Base-by-base conservation (phyloP, 306 rosid species). In the Echinosophora koreensis region DNA sequence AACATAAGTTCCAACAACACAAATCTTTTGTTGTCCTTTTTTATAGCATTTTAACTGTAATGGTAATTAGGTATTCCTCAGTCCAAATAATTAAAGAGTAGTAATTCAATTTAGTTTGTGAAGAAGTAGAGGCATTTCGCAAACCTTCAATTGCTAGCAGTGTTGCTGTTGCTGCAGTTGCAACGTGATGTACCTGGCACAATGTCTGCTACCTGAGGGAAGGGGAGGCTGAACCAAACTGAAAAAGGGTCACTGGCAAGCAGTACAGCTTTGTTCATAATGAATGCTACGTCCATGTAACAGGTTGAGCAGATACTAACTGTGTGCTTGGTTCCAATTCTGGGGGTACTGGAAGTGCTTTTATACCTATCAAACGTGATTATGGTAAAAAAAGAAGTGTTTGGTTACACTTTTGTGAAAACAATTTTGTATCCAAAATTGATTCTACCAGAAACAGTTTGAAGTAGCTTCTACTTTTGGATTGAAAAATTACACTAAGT, bases 111-210 rank as follows among this genome's bases (percentile, higher is more conserved):
- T 54, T 12, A 65, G 47, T 68, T 74, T 42, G 73, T 16, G 15
- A 54, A 55, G 6, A 2, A 51, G 55, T 56, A 46, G 44, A 72
- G 17, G 3, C 44, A 73, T 14, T 3, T 2, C 63, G 2, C 18
- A 52, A 65, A 74, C 49, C 13, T 70, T 80, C 34, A 80, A 75
- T 61, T 69, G 44, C 35, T 55, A 42, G 65, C 6, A 15, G 0
- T 70, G 3, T 55, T 76, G 65, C 6, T 69, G 81, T 22, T 72
- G 14, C 63, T n/a, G n/a, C 80, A 69, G 64, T 12, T 72, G 14
- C 63, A 83, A 83, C 83, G 74, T 78, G 81, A 54, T 61, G 6
- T 68, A 35, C 42, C 84, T 79, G 87, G 44, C 64, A 73, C 34
- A 67, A 42, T 73, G 69, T 73, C 80, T 57, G 72, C 5, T 46